These are phyloP conservation scores for Phytopythium chamaehyphon DNA, from an alignment of 352 stramenopile species.

Conservation along the genomic window DNA sequence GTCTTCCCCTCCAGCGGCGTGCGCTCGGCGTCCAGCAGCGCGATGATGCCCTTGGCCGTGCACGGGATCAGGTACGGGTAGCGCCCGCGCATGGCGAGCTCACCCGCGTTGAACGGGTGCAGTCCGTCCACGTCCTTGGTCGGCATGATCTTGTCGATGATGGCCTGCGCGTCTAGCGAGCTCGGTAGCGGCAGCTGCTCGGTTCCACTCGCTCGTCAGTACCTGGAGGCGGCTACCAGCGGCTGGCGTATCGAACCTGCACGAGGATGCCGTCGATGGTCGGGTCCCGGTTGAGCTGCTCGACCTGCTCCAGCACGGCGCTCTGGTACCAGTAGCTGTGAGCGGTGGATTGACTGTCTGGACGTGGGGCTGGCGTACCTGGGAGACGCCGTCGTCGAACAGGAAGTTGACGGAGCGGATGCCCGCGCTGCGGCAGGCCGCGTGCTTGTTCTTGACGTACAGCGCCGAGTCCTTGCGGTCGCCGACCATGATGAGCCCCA, in stretches of 20 bases:
- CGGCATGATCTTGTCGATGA: constrained; percentile 92
- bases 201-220: background rate
- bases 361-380: constrained; percentile 27
- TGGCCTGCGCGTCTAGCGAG: constrained; percentile 90
- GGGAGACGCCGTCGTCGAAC: constrained; percentile 52
- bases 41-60: constrained; percentile 97
- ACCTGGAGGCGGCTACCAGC: background rate
- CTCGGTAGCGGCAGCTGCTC: constrained; percentile 92
- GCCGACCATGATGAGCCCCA: constrained; percentile 98
- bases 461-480: constrained; percentile 94
- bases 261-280: constrained; percentile 84
- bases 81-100: constrained; percentile 83
- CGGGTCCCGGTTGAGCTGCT: constrained; percentile 70
- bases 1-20: constrained; percentile 92
- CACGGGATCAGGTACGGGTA: constrained; percentile 92
- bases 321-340: constrained; percentile 19
- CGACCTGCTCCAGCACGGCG: constrained; percentile 57
- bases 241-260: constrained; percentile 39
- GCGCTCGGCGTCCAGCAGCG: constrained; percentile 89
- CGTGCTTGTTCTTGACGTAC: constrained; percentile 99
- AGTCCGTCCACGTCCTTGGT: constrained; percentile 99
- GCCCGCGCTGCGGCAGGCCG: constrained; percentile 92
- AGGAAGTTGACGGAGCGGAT: constrained; percentile 91
- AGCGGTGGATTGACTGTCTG: background rate
- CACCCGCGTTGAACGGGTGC: constrained; percentile 96